A percentile compares a stretch with the other conserved stretches of the same genome.
phyloP scores from a whole-genome alignment of 345 rosid species.

The Eucalyptus marginata region DNA sequence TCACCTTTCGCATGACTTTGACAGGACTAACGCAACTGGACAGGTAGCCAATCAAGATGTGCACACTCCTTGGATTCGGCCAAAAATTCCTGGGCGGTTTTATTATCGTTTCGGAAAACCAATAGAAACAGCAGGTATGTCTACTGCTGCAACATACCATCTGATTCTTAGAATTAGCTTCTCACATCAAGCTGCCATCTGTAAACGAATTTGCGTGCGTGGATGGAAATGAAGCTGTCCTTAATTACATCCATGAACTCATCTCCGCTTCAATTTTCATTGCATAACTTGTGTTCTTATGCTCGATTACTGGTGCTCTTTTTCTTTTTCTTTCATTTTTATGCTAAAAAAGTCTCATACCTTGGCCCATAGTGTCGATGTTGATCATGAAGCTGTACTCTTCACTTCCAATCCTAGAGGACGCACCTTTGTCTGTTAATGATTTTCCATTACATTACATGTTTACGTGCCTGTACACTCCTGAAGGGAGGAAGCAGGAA shows the following conservation, averaged over 20 bases:
- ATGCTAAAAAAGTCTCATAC: background rate
- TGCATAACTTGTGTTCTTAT: background rate
- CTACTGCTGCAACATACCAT: background rate
- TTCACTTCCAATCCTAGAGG: background rate
- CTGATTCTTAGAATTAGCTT: background rate
- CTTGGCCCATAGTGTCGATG: background rate
- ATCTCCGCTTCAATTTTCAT: background rate
- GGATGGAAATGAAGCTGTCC: background rate
- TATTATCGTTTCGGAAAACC: slow-evolving; percentile 76
- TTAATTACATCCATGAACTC: background rate
- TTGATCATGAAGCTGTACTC: background rate
- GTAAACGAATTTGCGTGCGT: background rate
- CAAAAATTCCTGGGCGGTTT: slow-evolving; percentile 69
- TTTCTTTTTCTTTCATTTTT: background rate
- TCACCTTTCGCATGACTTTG: background rate
- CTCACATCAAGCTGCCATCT: background rate
- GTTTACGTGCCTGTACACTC: background rate
- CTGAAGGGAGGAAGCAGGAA: slow-evolving; percentile 37
- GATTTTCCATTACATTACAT: background rate
- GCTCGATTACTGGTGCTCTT: background rate
- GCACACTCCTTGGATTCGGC: slow-evolving; percentile 41
- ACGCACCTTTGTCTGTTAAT: background rate
- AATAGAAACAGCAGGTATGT: slow-evolving; percentile 54
- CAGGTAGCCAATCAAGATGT: slow-evolving; percentile 47
- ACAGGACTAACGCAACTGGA: slow-evolving; percentile 30